Conservation (phyloP, 2,329 filamentous ascomycete genomes). For the Alternaria sp. region DNA sequence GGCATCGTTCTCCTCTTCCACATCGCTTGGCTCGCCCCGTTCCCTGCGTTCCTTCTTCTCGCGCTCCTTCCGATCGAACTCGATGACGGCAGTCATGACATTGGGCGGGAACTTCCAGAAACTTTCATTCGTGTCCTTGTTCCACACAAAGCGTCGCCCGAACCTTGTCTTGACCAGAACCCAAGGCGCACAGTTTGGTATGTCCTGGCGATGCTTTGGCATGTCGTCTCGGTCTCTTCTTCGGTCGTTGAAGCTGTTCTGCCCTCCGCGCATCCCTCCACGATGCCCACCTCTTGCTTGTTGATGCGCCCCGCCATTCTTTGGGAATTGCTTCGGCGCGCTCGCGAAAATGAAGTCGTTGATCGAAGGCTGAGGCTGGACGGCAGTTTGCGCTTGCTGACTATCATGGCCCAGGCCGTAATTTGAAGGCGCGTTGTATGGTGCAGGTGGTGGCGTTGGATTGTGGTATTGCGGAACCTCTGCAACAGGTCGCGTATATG, state of each 20-base stretch:
- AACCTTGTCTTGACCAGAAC: constrained; percentile 91
- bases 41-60: constrained; percentile 64
- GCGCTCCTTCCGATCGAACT: constrained; percentile 75
- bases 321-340: constrained; percentile 27
- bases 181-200: constrained; percentile 87
- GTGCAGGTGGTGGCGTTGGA: constrained; percentile 4
- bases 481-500: constrained; percentile 73
- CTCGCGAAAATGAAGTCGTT: constrained; percentile 54
- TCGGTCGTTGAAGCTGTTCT: constrained; percentile 64
- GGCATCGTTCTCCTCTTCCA: constrained; percentile 36
- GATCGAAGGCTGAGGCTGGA: constrained; percentile 52
- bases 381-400: constrained; percentile 55
- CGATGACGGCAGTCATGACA: constrained; percentile 74
- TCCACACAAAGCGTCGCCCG: constrained; percentile 88
- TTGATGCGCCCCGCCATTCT: constrained; percentile 20
- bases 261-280: constrained; percentile 52
- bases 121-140: constrained; percentile 82
- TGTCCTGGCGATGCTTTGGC: constrained; percentile 77
- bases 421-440: constrained; percentile 10
- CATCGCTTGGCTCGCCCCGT: constrained; percentile 54
- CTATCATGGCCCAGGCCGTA: constrained; percentile 28
- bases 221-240: constrained; percentile 76
- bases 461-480: constrained; percentile 11
- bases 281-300: constrained; percentile 46
- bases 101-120: constrained; percentile 95